A percentile compares a stretch with the other conserved stretches of the same genome.
phyloP scores from a whole-genome alignment of 1,139 yeast genomes.

The Lipomyces yarrowii region DNA sequence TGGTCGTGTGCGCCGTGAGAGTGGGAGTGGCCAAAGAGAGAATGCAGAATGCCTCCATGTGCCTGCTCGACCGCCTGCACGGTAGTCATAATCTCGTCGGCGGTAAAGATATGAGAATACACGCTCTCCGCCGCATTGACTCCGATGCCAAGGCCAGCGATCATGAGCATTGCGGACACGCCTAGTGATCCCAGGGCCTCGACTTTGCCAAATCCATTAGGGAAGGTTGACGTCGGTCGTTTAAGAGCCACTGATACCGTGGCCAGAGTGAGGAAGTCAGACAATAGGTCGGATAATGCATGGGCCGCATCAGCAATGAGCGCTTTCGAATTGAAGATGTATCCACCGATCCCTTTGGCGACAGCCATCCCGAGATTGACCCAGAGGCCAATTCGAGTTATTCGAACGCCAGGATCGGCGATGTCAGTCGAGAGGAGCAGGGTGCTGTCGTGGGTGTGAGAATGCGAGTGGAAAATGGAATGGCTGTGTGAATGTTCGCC shows the following conservation, averaged over 20 bases:
- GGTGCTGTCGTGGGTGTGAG: conserved; percentile 38
- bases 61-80: conserved; percentile 34
- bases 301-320: conserved; percentile 84
- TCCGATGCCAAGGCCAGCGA: conserved; percentile 91
- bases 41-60: conserved; percentile 22
- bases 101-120: conserved; percentile 18
- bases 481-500: conserved; percentile 35
- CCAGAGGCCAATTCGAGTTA: conserved; percentile 87
- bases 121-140: conserved; percentile 29
- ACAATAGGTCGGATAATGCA: conserved; percentile 83
- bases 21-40: conserved; percentile 45
- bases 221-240: conserved; percentile 67
- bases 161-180: conserved; percentile 76
- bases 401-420: conserved; percentile 83
- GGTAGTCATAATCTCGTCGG: conserved; percentile 10
- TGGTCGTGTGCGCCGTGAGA: conserved; percentile 46
- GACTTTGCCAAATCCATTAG: conserved; percentile 89
- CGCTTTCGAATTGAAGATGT: conserved; percentile 91
- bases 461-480: conserved; percentile 38
- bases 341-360: conserved; percentile 86
- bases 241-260: conserved; percentile 79
- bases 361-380: conserved; percentile 85
- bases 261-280: conserved; percentile 84
- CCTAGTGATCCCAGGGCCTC: conserved; percentile 91
- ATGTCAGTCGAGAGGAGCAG: conserved; percentile 41